Evolutionary conservation across 192 early-diverging fungal genomes (phyloP).

Genomic region (Jimgerdemannia lactiflua): DNA sequence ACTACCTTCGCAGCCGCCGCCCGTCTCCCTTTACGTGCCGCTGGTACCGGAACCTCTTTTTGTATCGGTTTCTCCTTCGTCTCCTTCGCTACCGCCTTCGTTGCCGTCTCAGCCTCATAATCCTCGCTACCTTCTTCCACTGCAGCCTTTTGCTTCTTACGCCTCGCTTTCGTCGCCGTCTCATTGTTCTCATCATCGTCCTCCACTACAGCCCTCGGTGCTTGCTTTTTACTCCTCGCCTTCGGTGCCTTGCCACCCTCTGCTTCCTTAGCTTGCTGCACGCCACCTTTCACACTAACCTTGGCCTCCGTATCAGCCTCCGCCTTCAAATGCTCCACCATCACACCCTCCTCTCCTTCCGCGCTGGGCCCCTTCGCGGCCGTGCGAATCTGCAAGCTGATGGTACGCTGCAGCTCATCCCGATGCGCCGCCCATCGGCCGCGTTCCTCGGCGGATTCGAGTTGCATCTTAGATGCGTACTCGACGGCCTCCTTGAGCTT

Average conservation of each 20-base stretch:
- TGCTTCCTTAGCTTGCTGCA: too few species aligned
- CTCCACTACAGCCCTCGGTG: background rate
- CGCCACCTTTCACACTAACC: too few species aligned
- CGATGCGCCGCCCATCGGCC: background rate
- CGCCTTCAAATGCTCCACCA: background rate
- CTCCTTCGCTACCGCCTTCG: background rate
- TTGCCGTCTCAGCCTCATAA: background rate
- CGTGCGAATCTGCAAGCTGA: background rate
- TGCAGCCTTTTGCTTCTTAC: background rate
- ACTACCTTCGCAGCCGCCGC: background rate
- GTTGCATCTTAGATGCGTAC: background rate
- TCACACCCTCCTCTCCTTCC: background rate
- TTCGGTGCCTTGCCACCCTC: too few species aligned
- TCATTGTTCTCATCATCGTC: background rate
- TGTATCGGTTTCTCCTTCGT: background rate
- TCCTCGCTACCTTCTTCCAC: background rate
- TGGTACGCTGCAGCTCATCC: background rate
- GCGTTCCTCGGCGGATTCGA: background rate
- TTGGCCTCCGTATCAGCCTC: background rate
- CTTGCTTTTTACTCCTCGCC: too few species aligned
- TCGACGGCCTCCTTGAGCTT: background rate
- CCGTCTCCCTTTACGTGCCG: background rate
- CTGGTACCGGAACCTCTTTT: background rate
- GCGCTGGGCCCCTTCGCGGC: background rate
- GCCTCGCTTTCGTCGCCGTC: too few species aligned